Conservation (phyloP, 192 early-diverging fungal genomes). For the Backusella sp. region DNA sequence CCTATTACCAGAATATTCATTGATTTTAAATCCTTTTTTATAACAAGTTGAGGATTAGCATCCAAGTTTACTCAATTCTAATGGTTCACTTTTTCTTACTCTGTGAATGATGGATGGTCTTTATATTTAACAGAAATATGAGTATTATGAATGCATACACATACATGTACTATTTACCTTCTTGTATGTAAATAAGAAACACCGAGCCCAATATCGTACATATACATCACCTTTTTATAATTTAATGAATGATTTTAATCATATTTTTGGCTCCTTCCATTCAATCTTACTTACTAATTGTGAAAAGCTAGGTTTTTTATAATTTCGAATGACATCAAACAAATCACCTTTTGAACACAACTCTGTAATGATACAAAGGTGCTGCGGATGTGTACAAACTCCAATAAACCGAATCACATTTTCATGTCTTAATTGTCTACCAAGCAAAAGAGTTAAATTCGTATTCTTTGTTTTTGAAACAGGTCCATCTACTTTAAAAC, state of each 20-base stretch:
- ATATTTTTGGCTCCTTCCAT: not conserved
- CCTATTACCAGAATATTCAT: constrained; percentile 66
- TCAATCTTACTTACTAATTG: constrained; percentile 37
- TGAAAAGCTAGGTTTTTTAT: constrained; percentile 57
- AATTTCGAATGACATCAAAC: constrained; percentile 68
- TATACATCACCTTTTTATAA: constrained; percentile 53
- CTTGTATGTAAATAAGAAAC: constrained; percentile 70
- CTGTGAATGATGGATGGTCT: constrained; percentile 68
- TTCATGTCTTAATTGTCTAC: constrained; percentile 68
- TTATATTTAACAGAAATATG: not conserved
- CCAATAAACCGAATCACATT: constrained; percentile 73
- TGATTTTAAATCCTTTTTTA: constrained; percentile 65
- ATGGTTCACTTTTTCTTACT: constrained; percentile 30
- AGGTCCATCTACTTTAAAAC: constrained; percentile 58
- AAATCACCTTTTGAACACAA: constrained; percentile 73
- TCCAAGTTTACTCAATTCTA: not conserved
- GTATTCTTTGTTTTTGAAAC: not conserved
- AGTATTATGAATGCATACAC: not conserved
- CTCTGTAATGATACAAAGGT: constrained; percentile 72
- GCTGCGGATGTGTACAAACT: constrained; percentile 61
- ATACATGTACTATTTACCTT: constrained; percentile 15
- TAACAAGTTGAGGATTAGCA: not conserved
- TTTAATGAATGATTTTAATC: no score
- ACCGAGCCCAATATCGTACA: constrained; percentile 75
- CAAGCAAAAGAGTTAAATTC: not conserved